Base-by-base conservation (phyloP, 202 grass and related monocot species). In the Bolboschoenoplectus hybrid region DNA sequence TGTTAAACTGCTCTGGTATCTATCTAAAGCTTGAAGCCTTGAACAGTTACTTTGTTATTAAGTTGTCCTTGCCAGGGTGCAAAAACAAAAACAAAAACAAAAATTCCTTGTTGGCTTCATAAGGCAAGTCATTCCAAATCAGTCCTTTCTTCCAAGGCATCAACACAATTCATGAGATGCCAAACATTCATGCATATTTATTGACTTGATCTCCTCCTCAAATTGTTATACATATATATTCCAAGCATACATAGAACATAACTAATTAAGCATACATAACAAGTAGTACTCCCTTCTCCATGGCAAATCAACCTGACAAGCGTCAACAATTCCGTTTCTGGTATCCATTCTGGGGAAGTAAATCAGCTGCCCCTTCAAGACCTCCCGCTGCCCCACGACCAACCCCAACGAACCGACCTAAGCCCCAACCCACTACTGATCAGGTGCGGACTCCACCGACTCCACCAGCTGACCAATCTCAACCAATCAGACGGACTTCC, bases 311-410 rank as follows among this genome's bases (percentile, higher is more conserved):
- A 69, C 12, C 82, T 10, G 65, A 58, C 47, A 84, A 84, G 14
- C 82, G 82, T 10, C 82, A 84, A 71, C 41, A 56, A 43, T 84
- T 84, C 3, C 63, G 82, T 40, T 71, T 84, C 32, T 84, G 82
- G 82, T 71, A 39, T 19, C 82, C 63, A 1, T 84, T 84, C 35
- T 67, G 81, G 81, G 62, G 81, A 50, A 67, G 17, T 67, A 7
- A 49, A 60, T 46, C 84, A 26, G 7, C 72, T 6, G 3, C 4
- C 17, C 46, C 64, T 47, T 60, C 85, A 26, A 64, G 45, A 38
- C 5, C 85, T 19, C 11, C 46, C 1, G 7, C 64, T 19, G 1
- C 85, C 12, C 36, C 85, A 55, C 46, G 52, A n/a, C 4, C 51
- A 61, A 35, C 38, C 19, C 77, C 20, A 46, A 58, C 16, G 38